Conservation (phyloP, 1,284 basidiomycete species). For the Rhodotorula sp. region DNA sequence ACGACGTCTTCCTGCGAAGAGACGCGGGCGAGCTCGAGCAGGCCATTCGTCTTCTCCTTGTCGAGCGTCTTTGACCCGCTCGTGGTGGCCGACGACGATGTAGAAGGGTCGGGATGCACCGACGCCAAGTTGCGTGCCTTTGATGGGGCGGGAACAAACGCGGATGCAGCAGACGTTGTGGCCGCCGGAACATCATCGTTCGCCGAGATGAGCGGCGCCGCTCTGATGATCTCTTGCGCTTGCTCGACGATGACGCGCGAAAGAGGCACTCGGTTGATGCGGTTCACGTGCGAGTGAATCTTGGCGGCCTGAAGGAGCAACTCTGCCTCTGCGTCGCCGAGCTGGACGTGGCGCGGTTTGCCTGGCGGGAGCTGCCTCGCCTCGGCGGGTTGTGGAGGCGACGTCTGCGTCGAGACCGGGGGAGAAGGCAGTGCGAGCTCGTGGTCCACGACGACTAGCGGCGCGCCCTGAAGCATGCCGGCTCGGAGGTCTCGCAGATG, state of each 20-base stretch:
- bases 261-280: constrained; percentile 28
- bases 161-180: neutral
- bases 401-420: neutral
- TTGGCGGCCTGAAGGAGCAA: constrained; percentile 50
- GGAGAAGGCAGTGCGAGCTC: constrained; percentile 15
- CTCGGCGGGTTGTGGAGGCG: neutral
- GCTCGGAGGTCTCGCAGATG: constrained; percentile 34
- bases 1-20: neutral
- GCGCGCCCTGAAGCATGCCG: constrained; percentile 22
- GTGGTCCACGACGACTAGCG: constrained; percentile 27
- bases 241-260: constrained; percentile 14
- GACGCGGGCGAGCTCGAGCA: constrained; percentile 7
- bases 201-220: neutral
- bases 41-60: neutral
- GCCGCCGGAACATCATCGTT: neutral
- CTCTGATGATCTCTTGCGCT: constrained; percentile 17
- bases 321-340: constrained; percentile 53
- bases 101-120: too few species aligned
- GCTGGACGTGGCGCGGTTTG: constrained; percentile 11
- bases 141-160: neutral
- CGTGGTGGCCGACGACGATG: too few species aligned
- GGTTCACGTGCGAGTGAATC: constrained; percentile 30
- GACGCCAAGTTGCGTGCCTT: too few species aligned
- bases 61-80: neutral
- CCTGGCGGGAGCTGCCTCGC: too few species aligned